These are phyloP conservation scores for Trichosporon sp. DNA, from an alignment of 1,284 basidiomycete species.

Conservation along the genomic window DNA sequence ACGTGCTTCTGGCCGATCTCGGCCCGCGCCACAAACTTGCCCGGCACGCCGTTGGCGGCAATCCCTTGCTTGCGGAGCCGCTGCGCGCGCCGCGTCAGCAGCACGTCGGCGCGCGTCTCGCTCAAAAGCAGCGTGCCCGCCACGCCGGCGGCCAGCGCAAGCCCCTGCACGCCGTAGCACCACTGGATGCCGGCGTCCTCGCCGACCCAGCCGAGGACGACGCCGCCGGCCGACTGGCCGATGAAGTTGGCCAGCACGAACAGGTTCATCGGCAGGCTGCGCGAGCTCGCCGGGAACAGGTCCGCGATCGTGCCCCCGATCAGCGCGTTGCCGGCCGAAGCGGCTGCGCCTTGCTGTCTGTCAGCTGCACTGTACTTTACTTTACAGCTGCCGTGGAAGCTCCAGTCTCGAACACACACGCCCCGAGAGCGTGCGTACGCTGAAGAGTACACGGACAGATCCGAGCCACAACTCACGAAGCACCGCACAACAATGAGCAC, in stretches of 20 bases:
- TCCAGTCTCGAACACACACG: no score
- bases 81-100: constrained; percentile 48
- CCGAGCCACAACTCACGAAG: constrained; percentile 12
- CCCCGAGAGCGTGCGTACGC: no score
- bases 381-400: no score
- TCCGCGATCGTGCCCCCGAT: constrained; percentile 48
- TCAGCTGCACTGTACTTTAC: background rate
- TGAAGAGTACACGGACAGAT: no score
- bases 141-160: constrained; percentile 30
- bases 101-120: constrained; percentile 50
- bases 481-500: constrained; percentile 39
- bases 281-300: constrained; percentile 37
- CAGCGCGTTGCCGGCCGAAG: constrained; percentile 40
- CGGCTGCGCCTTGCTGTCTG: constrained; percentile 34
- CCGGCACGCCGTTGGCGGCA: constrained; percentile 35
- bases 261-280: constrained; percentile 50
- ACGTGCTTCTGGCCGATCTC: constrained; percentile 42
- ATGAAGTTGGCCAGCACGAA: constrained; percentile 48
- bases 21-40: background rate
- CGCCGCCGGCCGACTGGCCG: constrained; percentile 36
- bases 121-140: constrained; percentile 39
- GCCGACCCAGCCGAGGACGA: constrained; percentile 32
- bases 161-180: constrained; percentile 41
- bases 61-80: constrained; percentile 46
- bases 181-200: constrained; percentile 32